Percentiles rank a stretch among this genome's conserved stretches.
These are phyloP conservation scores for Mycena vitilis DNA, from an alignment of 768 basidiomycete species.

Conservation along the genomic window DNA sequence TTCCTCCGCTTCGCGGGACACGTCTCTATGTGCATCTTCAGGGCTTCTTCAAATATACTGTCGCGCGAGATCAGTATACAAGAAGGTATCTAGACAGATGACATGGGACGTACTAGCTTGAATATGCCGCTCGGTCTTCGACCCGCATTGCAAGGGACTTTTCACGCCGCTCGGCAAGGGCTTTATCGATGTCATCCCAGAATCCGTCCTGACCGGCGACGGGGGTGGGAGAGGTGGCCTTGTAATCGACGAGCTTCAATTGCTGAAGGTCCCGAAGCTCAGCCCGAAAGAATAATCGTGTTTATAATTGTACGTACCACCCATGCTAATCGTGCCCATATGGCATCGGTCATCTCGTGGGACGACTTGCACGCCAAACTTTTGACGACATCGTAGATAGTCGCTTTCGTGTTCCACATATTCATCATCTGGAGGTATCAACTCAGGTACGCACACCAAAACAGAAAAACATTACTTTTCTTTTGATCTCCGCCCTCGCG, in stretches of 20 bases:
- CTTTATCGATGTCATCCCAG: background rate
- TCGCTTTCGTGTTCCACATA: background rate
- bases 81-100: background rate
- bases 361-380: conserved; percentile 1
- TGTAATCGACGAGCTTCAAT: conserved; percentile 4
- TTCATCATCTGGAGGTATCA: background rate
- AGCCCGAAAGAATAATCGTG: conserved; percentile 14
- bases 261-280: conserved; percentile 5
- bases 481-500: conserved; percentile 4
- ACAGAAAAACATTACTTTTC: no score
- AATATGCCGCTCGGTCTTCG: background rate
- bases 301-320: background rate
- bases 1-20: background rate
- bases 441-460: no score
- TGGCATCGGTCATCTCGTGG: conserved; percentile 7
- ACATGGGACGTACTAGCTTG: conserved; percentile 3
- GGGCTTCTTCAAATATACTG: conserved; percentile 5
- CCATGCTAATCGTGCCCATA: conserved; percentile 1
- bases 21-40: background rate
- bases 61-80: background rate
- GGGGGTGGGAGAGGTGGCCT: no score
- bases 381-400: conserved; percentile 3
- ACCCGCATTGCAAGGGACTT: background rate
- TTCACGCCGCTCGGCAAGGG: background rate
- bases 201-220: background rate